Base-by-base conservation (phyloP, 768 basidiomycete species). In the Pholiota microspora region DNA sequence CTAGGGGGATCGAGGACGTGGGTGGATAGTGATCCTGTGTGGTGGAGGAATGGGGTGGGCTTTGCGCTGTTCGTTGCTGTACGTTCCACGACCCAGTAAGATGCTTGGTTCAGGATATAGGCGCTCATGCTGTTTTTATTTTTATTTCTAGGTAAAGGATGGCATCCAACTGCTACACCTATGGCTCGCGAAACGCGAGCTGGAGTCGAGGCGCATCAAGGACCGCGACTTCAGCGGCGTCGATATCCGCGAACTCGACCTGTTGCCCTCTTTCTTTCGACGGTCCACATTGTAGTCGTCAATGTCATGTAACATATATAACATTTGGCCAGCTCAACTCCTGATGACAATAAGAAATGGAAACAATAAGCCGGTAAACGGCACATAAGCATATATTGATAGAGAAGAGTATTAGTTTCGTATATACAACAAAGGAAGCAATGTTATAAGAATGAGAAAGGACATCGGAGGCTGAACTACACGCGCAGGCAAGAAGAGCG, bases 41-140 rank as follows among this genome's bases (percentile, higher is more conserved):
- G 89, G 88, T 80, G 87, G 87, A 74, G 88, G 48, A 90, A 90
- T 63, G 71, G 81, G 6, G 62, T 90, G 42, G 88, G 88, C 0
- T 71, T 89, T 1, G 87, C 85, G 0, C 59, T 89, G 7, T 90
- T 88, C 64, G 74, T 86, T 3, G 74, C 86, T 54, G 87, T 88
- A 64, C 56, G 83, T 64, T 10, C 16, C n/a, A n/a, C n/a, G n/a
- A n/a, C n/a, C n/a, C n/a, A n/a, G n/a, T n/a, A n/a, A n/a, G n/a
- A 21, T 42, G n/a, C 32, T 24, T 15, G 49, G 24, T 23, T 35
- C 45, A 40, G 27, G 48, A 9, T 49, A 46, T 29, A 36, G 21
- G 12, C 16, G 21, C 52, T 32, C 21, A 31, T 45, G 12, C n/a
- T n/a, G n/a, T 53, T 38, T 31, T 34, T 38, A 27, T 21, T 48